Conservation (phyloP, 176 grass and related monocot genomes). For the bread wheat (Triticum aestivum) region IWGSC_CS_RefSeq_v2.1 NC_057802.1:423675754-423676253, state of each 20-base stretch:
- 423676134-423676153: conserved; percentile 26
- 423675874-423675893: conserved; percentile 87
- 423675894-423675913: conserved; percentile 74
- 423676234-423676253: not conserved
- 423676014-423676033: conserved; percentile 33
- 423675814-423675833: conserved; percentile 17
- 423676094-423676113: conserved; percentile 47
- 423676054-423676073: conserved; percentile 16
- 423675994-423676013: not conserved
- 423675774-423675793: conserved; percentile 11
- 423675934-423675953: conserved; percentile 36
- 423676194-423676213: not conserved
- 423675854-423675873: conserved; percentile 85
- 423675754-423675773: not conserved
- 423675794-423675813: not conserved
- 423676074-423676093: conserved; percentile 38
- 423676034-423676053: conserved; percentile 6
- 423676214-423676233: not conserved
- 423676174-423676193: conserved; percentile 3
- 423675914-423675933: conserved; percentile 59
- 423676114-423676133: conserved; percentile 26
- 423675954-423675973: conserved; percentile 32
- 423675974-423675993: conserved; percentile 29
- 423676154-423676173: conserved; percentile 10
- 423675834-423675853: conserved; percentile 20